Base-by-base conservation (phyloP, 345 rosid species). In the Geranium rotundifolium region DNA sequence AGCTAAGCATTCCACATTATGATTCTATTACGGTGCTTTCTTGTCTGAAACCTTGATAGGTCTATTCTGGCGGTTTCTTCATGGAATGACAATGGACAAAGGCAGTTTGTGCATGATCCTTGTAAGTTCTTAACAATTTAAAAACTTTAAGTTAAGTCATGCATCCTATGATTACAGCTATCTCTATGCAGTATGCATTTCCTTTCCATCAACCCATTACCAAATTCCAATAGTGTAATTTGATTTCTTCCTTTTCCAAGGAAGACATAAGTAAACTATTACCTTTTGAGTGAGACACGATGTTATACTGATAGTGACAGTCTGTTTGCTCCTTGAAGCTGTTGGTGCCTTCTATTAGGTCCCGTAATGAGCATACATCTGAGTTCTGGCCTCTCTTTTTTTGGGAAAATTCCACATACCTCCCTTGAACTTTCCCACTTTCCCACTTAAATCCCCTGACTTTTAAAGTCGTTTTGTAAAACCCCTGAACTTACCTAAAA, bases 71-170 rank as follows among this genome's bases (percentile, higher is more conserved):
- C 96, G 66, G 92, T 85, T 75, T 95, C 99, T 69, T 95, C 99
- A 23, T 95, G 99, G 99, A 95, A 95, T 90, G 99, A 95, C 84
- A 95, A 95, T 76, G 99, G 99, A 31, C 99, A 82, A 79, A 90
- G 79, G 81, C 97, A 90, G 72, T 95, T 90, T 71, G 99, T 95
- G 69, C 85, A 90, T 66, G 97, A 95, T 74, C 92, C 96, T 58
- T 75, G 95, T 90, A 79, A 85, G 92, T 76, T 63, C 57, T 61
- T 67, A 55, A 46, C 10, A 4, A 6, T 41, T 41, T 41, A 4
- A 31, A 31, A 31, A n/a, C n/a, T n/a, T 31, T 31, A 31, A 31
- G 10, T 41, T 12, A 41, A 13, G 5, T 12, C n/a, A n/a, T 41
- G 10, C 50, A 41, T 41, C 50, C 50, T 41, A 9, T 6, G 10